Base-by-base conservation (phyloP, 2,329 filamentous ascomycete species). In the Hymenoscyphus linearis region DNA sequence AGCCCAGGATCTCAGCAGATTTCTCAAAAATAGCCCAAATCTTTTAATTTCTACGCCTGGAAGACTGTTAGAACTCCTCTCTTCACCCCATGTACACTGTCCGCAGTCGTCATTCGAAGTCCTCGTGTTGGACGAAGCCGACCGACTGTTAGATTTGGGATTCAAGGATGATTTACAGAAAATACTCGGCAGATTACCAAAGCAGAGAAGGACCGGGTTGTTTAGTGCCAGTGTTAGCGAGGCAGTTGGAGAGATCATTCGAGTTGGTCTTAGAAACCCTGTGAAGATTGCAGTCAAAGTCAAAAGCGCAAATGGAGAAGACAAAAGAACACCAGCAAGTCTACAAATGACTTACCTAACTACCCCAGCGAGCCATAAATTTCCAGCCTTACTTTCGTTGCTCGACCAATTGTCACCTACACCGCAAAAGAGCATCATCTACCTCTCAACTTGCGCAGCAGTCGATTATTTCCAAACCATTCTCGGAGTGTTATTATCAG, bases 151-250 rank as follows among this genome's bases (percentile, higher is more conserved):
- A 12, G 95, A 99, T 75, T 82, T 98, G 25, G 95, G 96, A 5
- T 98, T 99, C 76, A 95, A 96, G 74, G 87, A 90, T 60, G 92
- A 96, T 67, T 76, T 99, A 31, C 91, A 95, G 68, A 90, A 86
- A 60, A 96, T 98, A 47, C 78, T 99, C 25, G 85, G 85, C 0
- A 84, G 89, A 16, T 77, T 99, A 5, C 95, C 95, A 0, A 99
- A 99, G 72, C 95, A 99, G 74, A 82, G 95, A 57, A 84, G 95
- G 55, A 99, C 95, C 0, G 95, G 95, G 0, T 78, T 99, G 0
- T 99, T 98, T 76, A 96, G 91, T 71, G 95, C 95, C 13, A 96
- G 90, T 70, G 90, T 99, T n/a, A 95, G 89, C 69, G 95, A 98
- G 72, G 95, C 95, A 1, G 90, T 99, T 0, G 88, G 93, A 65